Conservation (phyloP, 257 asterid species). For the Solanum piurae region DNA sequence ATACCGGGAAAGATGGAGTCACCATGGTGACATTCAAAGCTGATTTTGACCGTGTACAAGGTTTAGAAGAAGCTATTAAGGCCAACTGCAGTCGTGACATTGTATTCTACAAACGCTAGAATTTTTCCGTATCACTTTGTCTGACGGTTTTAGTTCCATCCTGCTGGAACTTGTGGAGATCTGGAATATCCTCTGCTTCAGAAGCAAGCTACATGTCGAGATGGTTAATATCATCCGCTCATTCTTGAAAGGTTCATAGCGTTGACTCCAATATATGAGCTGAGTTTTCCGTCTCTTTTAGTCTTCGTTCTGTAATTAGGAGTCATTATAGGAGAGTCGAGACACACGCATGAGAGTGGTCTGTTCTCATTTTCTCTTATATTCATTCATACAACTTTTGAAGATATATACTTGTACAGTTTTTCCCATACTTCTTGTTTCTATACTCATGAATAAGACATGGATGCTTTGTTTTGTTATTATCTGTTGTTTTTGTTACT, state of each 20-base stretch:
- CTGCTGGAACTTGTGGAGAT: background rate
- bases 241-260: background rate
- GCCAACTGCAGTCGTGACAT: slow-evolving; percentile 71
- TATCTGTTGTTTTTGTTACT: background rate
- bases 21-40: slow-evolving; percentile 76
- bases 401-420: background rate
- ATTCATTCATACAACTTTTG: background rate
- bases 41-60: slow-evolving; percentile 61
- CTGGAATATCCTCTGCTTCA: background rate
- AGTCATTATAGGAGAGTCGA: background rate
- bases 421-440: background rate
- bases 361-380: background rate
- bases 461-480: background rate
- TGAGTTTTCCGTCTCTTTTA: background rate
- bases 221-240: background rate
- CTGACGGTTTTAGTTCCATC: background rate
- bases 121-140: background rate
- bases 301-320: background rate
- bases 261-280: background rate
- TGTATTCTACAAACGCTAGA: slow-evolving; percentile 49
- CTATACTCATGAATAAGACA: background rate
- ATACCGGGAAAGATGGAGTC: slow-evolving; percentile 73
- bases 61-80: slow-evolving; percentile 79
- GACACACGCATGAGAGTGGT: background rate
- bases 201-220: background rate